phyloP scores from a whole-genome alignment of 2,329 filamentous ascomycete genomes.

The Monosporascus sp. region DNA sequence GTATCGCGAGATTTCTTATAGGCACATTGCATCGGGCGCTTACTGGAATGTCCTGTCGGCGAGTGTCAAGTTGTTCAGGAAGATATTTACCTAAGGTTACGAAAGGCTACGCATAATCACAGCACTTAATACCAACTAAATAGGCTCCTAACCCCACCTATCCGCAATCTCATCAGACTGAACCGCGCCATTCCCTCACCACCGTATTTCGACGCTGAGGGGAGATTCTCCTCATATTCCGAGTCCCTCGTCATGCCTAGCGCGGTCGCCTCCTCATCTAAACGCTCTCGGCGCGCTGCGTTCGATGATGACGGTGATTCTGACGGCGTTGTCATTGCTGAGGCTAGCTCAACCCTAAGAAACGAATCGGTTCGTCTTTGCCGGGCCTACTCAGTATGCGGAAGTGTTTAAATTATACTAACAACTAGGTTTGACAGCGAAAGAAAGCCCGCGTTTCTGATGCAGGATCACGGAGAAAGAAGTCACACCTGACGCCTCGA shows the following conservation, averaged over 20 bases:
- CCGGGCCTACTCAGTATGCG: background rate
- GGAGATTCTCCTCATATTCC: background rate
- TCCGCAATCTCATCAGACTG: too few relatives aligned
- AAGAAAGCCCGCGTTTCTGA: conserved; percentile 36
- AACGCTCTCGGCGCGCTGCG: conserved; percentile 37
- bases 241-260: background rate
- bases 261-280: conserved; percentile 20
- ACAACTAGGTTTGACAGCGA: conserved; percentile 20
- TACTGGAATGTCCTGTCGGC: too few relatives aligned
- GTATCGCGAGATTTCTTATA: too few relatives aligned
- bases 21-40: too few relatives aligned
- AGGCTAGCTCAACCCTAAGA: conserved; percentile 37
- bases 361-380: conserved; percentile 32
- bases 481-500: conserved; percentile 10
- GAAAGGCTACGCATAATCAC: too few relatives aligned
- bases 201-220: background rate
- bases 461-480: conserved; percentile 8
- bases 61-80: too few relatives aligned
- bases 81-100: too few relatives aligned
- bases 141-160: too few relatives aligned
- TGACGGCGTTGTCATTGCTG: conserved; percentile 32
- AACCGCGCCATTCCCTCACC: background rate
- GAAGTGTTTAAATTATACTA: conserved; percentile 8
- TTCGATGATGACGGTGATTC: conserved; percentile 28
- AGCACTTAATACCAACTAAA: too few relatives aligned